Conservation (phyloP, 805 yeast genomes). For the Suhomyces sp. region DNA sequence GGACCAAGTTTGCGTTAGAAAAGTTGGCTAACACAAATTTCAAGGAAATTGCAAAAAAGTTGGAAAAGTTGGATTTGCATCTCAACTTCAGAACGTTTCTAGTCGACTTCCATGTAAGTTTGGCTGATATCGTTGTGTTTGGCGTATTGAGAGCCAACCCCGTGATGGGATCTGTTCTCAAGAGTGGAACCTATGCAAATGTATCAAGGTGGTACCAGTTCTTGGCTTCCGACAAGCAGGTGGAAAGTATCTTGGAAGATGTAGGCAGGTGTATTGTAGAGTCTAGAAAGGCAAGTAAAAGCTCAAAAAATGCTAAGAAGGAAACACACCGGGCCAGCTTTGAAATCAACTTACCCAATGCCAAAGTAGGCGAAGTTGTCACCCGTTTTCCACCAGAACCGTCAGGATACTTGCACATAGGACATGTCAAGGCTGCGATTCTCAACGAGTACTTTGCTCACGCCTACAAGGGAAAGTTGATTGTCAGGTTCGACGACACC, state of each 20-base stretch:
- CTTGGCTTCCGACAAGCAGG: constrained; percentile 61
- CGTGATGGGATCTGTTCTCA: constrained; percentile 85
- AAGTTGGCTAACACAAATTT: constrained; percentile 80
- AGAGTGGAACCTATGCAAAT: constrained; percentile 78
- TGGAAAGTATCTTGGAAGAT: constrained; percentile 66
- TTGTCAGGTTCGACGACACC: constrained; percentile 96
- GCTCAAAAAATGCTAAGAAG: constrained; percentile 48
- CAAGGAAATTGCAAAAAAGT: constrained; percentile 71
- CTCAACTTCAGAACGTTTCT: constrained; percentile 82
- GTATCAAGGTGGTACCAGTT: constrained; percentile 90
- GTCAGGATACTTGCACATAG: constrained; percentile 97
- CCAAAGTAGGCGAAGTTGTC: constrained; percentile 90
- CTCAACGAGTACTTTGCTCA: constrained; percentile 95
- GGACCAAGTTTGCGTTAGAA: constrained; percentile 66
- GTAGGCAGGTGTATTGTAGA: constrained; percentile 69
- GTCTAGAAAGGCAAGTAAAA: constrained; percentile 63
- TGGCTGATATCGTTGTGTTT: constrained; percentile 90
- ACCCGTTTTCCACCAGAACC: constrained; percentile 99
- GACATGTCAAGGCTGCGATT: constrained; percentile 98
- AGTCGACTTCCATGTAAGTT: constrained; percentile 58
- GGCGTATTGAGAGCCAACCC: constrained; percentile 92
- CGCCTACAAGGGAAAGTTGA: constrained; percentile 91
- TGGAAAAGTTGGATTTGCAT: constrained; percentile 78
- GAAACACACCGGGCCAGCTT: constrained; percentile 91
- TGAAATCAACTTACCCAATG: constrained; percentile 88